Base-by-base conservation (phyloP, 805 yeast genomes). In the Myxozyma neotropica region DNA sequence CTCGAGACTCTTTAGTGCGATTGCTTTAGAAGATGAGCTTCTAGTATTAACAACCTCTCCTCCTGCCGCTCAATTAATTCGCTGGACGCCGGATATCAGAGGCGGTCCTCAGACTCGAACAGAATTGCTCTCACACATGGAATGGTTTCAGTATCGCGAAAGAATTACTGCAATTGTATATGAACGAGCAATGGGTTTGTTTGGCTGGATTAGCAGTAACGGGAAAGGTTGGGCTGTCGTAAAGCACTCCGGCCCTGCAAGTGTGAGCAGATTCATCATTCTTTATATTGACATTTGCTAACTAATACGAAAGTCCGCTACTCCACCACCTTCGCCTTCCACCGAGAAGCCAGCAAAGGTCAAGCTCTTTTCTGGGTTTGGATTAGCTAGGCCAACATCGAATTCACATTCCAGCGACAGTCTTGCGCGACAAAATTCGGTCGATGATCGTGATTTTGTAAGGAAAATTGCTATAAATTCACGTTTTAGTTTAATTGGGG, bases 401-500 rank as follows among this genome's bases (percentile, higher is more conserved):
- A 35, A 31, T 13, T 24, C 53, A 6, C 15, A 6, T 13, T 36
- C 50, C 2, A 17, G 12, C 19, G 53, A 48, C 15, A 12, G 24
- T 26, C 4, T n/a, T 31, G 23, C 38, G 13, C 52, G 45, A 4
- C 51, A 29, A 26, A 43, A 59, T 10, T 42, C 54, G n/a, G 21
- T 42, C 19, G 55, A 43, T 27, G 58, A 56, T 17, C 38, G 53
- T 12, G 56, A 39, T 3, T 36, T 55, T 12, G 70, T 72, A 1
- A 46, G 59, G 12, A 35, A 55, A 24, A 69, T 76, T 8, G 71
- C 75, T 15, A 74, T 79, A 27, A 81, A 80, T 57, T 73, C 76
- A 15, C 68, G 76, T 15, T 76, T 78, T 61, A 75, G 78, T 51
- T 62, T 77, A 31, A 69, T 78, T 3, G 78, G 78, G 24, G 69